phyloP scores from a whole-genome alignment of 345 rosid genomes.

The Eucalyptus urophylla region DNA sequence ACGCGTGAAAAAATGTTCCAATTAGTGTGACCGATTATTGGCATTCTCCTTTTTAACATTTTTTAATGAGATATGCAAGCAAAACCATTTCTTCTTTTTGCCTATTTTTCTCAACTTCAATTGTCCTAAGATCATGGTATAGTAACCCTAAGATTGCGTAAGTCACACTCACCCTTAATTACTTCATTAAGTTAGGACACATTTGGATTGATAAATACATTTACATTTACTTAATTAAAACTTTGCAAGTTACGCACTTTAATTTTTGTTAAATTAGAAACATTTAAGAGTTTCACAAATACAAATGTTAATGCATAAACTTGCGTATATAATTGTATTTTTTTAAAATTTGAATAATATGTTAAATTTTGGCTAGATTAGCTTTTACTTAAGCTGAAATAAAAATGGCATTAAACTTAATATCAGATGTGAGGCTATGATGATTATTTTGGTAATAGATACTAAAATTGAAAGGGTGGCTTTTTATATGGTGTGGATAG shows the following conservation, averaged over 20 bases:
- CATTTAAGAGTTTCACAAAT: neutral
- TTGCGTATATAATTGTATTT: neutral
- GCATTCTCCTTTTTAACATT: neutral
- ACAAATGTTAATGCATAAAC: neutral
- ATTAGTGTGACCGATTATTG: neutral
- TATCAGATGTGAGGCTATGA: neutral
- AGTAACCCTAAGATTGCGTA: neutral
- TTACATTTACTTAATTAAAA: neutral
- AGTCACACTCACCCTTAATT: neutral
- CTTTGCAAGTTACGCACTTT: neutral
- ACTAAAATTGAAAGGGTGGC: neutral
- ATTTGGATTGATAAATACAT: neutral
- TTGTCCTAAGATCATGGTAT: neutral
- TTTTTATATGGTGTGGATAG: neutral
- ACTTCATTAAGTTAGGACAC: neutral
- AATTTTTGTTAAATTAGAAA: neutral
- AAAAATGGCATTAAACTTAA: neutral
- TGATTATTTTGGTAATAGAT: neutral
- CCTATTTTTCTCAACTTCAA: neutral
- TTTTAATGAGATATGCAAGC: neutral
- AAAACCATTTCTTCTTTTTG: neutral
- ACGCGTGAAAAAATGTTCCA: neutral
- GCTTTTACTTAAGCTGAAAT: neutral
- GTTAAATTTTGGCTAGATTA: neutral
- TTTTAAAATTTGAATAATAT: neutral